Percentiles rank a stretch among this genome's conserved stretches.
Conservation (phyloP, 2,329 filamentous ascomycete genomes). For the Penicillium sp. region DNA sequence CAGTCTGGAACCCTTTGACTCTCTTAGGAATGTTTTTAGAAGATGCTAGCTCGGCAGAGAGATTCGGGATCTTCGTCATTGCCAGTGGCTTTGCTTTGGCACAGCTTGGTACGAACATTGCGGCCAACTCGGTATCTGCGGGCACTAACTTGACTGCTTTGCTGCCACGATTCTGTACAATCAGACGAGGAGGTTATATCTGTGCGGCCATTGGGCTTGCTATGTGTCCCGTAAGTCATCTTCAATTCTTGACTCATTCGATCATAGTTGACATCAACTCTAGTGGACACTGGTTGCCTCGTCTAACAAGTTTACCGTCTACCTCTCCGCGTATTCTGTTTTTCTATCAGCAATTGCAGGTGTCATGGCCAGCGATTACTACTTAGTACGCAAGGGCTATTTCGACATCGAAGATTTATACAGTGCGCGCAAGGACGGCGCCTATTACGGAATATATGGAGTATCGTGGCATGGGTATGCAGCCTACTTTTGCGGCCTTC, state of each 20-base stretch:
- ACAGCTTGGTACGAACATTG: slow-evolving; percentile 80
- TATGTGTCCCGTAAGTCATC: slow-evolving; percentile 68
- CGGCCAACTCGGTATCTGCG: slow-evolving; percentile 77
- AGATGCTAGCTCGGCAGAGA: slow-evolving; percentile 10
- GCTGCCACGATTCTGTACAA: slow-evolving; percentile 74
- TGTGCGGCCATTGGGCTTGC: slow-evolving; percentile 73
- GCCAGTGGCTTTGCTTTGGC: slow-evolving; percentile 68
- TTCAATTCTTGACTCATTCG: fast-evolving
- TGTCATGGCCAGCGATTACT: slow-evolving; percentile 82
- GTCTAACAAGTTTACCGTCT: slow-evolving; percentile 80
- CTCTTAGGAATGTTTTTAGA: slow-evolving; percentile 11
- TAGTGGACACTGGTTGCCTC: slow-evolving; percentile 66
- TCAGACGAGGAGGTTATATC: slow-evolving; percentile 79
- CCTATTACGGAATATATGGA: slow-evolving; percentile 74
- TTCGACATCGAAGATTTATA: slow-evolving; percentile 75
- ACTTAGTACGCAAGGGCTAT: slow-evolving; percentile 75
- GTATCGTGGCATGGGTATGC: slow-evolving; percentile 77
- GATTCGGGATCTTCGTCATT: slow-evolving; percentile 72
- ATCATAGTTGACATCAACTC: not conserved
- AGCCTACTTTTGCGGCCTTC: slow-evolving; percentile 75
- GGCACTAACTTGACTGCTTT: slow-evolving; percentile 78
- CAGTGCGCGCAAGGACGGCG: slow-evolving; percentile 54
- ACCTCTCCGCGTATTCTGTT: slow-evolving; percentile 83
- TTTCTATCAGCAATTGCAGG: slow-evolving; percentile 86
- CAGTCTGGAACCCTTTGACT: slow-evolving; percentile 13